Evolutionary conservation across 2,329 filamentous ascomycete species (phyloP).

Genomic region (Myriosclerotinia scirpicola): DNA sequence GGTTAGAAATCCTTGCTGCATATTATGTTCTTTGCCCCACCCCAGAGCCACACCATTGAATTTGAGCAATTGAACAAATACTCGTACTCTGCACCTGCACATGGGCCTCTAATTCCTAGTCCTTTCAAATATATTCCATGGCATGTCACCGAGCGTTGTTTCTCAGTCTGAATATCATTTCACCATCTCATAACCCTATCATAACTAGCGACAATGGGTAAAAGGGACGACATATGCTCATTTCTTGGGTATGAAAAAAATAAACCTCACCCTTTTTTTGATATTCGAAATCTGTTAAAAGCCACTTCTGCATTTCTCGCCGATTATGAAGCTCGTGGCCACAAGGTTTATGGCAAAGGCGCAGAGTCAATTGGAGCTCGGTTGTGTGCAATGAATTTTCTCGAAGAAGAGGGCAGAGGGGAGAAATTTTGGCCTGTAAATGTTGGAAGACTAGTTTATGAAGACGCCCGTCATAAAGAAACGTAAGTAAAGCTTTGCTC

Average conservation of each 20-base stretch:
- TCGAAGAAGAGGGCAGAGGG: conserved; percentile 24
- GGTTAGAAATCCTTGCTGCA: conserved; percentile 15
- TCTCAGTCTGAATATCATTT: background rate
- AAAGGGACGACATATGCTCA: conserved; percentile 22
- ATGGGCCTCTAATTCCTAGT: conserved; percentile 2
- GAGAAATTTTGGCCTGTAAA: conserved; percentile 19
- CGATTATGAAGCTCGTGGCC: conserved; percentile 21
- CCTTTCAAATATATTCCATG: conserved; percentile 7
- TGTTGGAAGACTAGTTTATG: conserved; percentile 19
- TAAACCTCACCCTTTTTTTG: no score
- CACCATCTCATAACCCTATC: background rate
- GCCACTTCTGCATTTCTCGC: conserved; percentile 17
- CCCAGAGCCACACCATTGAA: conserved; percentile 12
- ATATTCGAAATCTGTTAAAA: conserved; percentile 20
- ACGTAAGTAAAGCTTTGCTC: conserved; percentile 4
- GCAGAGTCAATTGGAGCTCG: conserved; percentile 18
- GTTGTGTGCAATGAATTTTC: conserved; percentile 23
- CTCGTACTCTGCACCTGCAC: conserved; percentile 5
- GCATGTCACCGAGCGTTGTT: background rate
- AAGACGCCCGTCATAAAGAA: conserved; percentile 11
- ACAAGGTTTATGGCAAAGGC: conserved; percentile 17
- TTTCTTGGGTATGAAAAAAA: conserved; percentile 25
- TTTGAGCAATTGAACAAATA: conserved; percentile 15
- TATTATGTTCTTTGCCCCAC: conserved; percentile 17
- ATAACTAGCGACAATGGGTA: conserved; percentile 6